A percentile compares a stretch with the other conserved stretches of the same genome.
Conservation (phyloP, 2,329 filamentous ascomycete species). For the Ascochyta clinopodiicola region DNA sequence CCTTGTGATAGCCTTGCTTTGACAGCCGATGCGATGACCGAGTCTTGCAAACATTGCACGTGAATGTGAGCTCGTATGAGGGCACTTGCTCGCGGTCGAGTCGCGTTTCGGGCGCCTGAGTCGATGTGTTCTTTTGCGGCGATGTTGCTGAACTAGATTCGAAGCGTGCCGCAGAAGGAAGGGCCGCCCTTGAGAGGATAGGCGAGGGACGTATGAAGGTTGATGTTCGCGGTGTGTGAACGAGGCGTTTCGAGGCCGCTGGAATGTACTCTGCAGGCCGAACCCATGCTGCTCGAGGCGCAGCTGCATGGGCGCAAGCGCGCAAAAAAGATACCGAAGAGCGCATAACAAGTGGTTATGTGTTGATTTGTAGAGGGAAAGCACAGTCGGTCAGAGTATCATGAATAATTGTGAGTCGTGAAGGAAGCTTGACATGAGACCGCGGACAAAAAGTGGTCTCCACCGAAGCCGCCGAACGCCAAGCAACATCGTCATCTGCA, state of each 20-base stretch:
- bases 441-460: slow-evolving; percentile 16
- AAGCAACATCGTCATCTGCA: slow-evolving; percentile 26
- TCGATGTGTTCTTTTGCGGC: slow-evolving; percentile 30
- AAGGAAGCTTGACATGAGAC: slow-evolving; percentile 2
- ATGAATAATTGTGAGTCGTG: neutral
- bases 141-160: slow-evolving; percentile 35
- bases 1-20: slow-evolving; percentile 94
- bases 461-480: slow-evolving; percentile 14
- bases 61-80: slow-evolving; percentile 88
- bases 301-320: slow-evolving; percentile 25
- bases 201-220: slow-evolving; percentile 25
- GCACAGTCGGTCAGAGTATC: neutral
- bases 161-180: slow-evolving; percentile 28
- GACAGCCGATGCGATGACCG: slow-evolving; percentile 86
- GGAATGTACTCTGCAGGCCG: slow-evolving; percentile 33
- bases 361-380: neutral
- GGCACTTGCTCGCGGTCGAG: slow-evolving; percentile 58
- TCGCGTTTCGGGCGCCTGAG: slow-evolving; percentile 43
- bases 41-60: slow-evolving; percentile 82
- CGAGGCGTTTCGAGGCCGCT: slow-evolving; percentile 29
- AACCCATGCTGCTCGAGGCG: slow-evolving; percentile 23
- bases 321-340: slow-evolving; percentile 33
- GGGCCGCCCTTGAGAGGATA: slow-evolving; percentile 15
- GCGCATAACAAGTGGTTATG: slow-evolving; percentile 27
- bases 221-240: slow-evolving; percentile 41